Base-by-base conservation (phyloP, 768 basidiomycete genomes). In the Trametes elegans region DNA sequence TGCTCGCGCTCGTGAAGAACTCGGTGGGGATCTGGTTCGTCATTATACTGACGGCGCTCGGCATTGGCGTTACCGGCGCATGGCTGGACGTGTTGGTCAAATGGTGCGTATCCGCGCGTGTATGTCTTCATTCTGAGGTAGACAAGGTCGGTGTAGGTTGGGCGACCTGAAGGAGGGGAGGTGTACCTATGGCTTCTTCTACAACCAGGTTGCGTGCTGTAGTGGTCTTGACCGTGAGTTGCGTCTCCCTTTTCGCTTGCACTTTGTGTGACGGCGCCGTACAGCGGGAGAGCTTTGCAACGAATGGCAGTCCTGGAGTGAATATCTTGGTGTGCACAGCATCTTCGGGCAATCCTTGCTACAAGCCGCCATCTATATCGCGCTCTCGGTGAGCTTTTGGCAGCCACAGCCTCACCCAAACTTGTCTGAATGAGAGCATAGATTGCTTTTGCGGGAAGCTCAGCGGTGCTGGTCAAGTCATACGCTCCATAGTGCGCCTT, bases 71-170 rank as follows among this genome's bases (percentile, higher is more conserved):
- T 9, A 77, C 80, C 19, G 87, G 87, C 23, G 87, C 83, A 3
- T 87, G 82, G 81, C 62, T 89, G 53, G 87, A 89, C 70, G 80
- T 89, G 7, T 70, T 88, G 34, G 87, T 88, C 7, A 83, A 82
- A 71, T 89, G 87, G 87, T 87, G 66, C 36, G 70, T 56, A 13
- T 36, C 6, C 23, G 8, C 16, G 9, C 10, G 3, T 18, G 26
- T 27, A 47, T 7, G 38, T 45, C 18, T 23, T 1, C 3, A 42
- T 21, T 24, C n/a, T 11, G 35, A 45, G 23, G 23, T 16, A n/a
- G n/a, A n/a, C n/a, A n/a, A n/a, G n/a, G n/a, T n/a, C n/a, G 11
- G 14, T 27, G 32, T 46, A 87, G 87, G 87, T 68, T 89, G 50
- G 81, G 80, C 23, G 87, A 88, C 62, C 66, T 89, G 34, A 79